Evolutionary conservation across 1,284 basidiomycete genomes (phyloP), one percentile per base, ranked within the genome.

Genomic region (Waitea zeae): DNA sequence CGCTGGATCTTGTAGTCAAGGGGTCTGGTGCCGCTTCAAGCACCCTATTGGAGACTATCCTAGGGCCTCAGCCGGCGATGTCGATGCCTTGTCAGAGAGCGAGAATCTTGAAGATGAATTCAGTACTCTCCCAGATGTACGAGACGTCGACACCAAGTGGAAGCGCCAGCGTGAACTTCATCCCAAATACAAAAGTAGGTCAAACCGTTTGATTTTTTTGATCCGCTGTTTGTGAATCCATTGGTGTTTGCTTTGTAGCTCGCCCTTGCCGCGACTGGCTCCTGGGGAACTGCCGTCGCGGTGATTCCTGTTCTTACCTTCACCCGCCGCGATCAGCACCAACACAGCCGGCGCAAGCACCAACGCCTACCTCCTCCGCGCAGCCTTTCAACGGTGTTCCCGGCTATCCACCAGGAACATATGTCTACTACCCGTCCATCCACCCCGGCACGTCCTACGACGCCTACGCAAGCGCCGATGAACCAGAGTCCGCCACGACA

Each of bases 211-310:
- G n/a, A n/a, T n/a, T n/a, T 40, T 30, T 43, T 40, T 37, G 39
- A 37, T 31, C 15, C 33, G 38, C 36, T 37, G 20, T 30, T 35
- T 31, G 27, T 20, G 35, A 1, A n/a, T 12, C 31, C 9, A n/a
- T 30, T 30, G 14, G 6, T 30, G 9, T 11, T 30, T 7, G 7
- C 9, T 15, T 17, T 14, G 29, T 28, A 51, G 50, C 49, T 11
- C 49, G 47, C 20, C 44, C 48, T 12, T 52, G 50, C 30, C 46
- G 48, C 20, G 48, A 50, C 37, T 50, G 37, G 33, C 42, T 48
- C 1, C 43, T 48, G 14, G 50, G 50, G 20, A 41, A 41, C 18
- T 52, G 50, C 37, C 38, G 41, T 18, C 50, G 42, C 38, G 50
- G 47, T 13, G 46, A 46, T 13, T 39, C 44, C 33, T 52, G 50